Conservation (phyloP, 257 asterid species). For the Euphrasia confusa region DNA sequence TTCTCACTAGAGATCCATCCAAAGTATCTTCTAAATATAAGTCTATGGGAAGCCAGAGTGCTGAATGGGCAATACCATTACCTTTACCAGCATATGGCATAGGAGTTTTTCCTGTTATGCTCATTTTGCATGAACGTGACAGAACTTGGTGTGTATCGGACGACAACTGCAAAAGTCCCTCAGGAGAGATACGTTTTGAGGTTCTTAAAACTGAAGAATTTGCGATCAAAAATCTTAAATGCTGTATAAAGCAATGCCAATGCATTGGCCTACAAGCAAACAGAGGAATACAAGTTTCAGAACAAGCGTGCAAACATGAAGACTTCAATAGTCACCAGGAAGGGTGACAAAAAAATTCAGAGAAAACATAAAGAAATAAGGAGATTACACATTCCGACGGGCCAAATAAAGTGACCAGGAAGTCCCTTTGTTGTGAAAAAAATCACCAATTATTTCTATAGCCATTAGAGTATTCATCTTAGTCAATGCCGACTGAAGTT, state of each 20-base stretch:
- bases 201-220: conserved; percentile 71
- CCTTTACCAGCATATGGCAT: conserved; percentile 52
- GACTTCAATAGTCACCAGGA: neutral
- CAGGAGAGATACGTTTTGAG: conserved; percentile 71
- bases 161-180: conserved; percentile 72
- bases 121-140: conserved; percentile 71
- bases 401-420: conserved; percentile 73
- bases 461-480: conserved; percentile 72
- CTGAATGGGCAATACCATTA: conserved; percentile 53
- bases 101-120: conserved; percentile 52
- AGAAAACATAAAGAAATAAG: conserved; percentile 20
- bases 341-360: neutral
- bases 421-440: conserved; percentile 42
- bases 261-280: conserved; percentile 47
- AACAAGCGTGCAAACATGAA: conserved; percentile 9
- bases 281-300: conserved; percentile 2
- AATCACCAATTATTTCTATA: conserved; percentile 35
- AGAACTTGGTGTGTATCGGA: conserved; percentile 51
- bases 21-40: conserved; percentile 60
- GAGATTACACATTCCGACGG: conserved; percentile 75
- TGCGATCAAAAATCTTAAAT: conserved; percentile 60
- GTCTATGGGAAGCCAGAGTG: conserved; percentile 51
- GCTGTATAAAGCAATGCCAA: conserved; percentile 14
- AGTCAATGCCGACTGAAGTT: conserved; percentile 53
- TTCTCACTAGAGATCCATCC: conserved; percentile 79